phyloP scores from a whole-genome alignment of 345 rosid species.

The Eucalyptus pauciflora region DNA sequence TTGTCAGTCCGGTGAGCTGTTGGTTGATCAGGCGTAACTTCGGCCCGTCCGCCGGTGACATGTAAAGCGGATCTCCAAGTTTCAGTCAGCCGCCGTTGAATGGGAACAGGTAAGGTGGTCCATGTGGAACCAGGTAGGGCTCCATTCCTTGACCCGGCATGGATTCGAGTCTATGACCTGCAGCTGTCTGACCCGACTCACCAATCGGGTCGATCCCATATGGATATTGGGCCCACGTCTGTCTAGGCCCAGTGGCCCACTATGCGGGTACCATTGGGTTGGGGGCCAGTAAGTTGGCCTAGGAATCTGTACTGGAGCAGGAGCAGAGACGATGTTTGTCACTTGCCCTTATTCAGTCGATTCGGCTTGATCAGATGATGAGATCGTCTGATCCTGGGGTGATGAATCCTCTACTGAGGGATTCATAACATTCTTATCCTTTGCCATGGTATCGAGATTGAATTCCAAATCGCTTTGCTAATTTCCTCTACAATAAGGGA shows the following conservation, averaged over 20 bases:
- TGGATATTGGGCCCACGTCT: too few species aligned
- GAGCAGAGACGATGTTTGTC: rapidly evolving
- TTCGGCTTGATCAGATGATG: rapidly evolving
- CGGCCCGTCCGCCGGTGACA: rapidly evolving
- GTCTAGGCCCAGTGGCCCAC: rapidly evolving
- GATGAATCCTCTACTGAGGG: rapidly evolving
- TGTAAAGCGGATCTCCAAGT: too few species aligned
- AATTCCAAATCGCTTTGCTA: rapidly evolving
- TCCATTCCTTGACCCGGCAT: rapidly evolving
- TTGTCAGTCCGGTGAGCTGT: rapidly evolving
- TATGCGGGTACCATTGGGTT: rapidly evolving
- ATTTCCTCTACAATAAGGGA: rapidly evolving
- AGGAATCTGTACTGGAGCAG: rapidly evolving
- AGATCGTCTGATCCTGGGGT: rapidly evolving
- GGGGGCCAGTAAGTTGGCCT: too few species aligned
- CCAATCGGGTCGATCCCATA: rapidly evolving
- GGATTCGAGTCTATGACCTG: rapidly evolving
- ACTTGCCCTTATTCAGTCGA: rapidly evolving
- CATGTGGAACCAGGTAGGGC: rapidly evolving
- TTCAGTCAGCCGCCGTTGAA: rapidly evolving
- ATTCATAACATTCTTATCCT: too few species aligned
- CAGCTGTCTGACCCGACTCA: rapidly evolving
- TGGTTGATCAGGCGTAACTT: too few species aligned
- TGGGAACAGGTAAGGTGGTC: rapidly evolving
- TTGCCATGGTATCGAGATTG: too few species aligned